Evolutionary conservation across 1,284 basidiomycete species (phyloP), one percentile per base, ranked within the genome.

Genomic region (Fomes fomentarius): DNA sequence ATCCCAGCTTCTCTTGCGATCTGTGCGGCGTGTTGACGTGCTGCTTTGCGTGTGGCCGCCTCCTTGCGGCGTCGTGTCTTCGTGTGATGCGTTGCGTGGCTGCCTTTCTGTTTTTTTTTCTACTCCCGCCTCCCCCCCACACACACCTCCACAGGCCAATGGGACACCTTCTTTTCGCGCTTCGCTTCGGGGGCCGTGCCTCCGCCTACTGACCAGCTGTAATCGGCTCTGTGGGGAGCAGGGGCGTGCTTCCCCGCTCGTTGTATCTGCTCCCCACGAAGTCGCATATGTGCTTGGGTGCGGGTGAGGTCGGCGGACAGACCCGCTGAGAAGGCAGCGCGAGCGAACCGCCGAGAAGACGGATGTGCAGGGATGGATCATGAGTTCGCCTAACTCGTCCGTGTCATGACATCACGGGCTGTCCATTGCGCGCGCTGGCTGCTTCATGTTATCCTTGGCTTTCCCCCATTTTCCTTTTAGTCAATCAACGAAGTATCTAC

Each of bases 121-220:
- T 47, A n/a, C 11, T 37, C 15, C 4, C 33, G 28, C 53, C 46
- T 39, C 9, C 31, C n/a, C 9, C 31, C 31, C 38, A 22, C 47
- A 41, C 15, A 37, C 48, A 40, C n/a, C 25, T 8, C 34, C 55
- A 39, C 64, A 91, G 88, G 82, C 37, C 87, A 89, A 75, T 91
- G 89, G 89, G 89, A 90, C 45, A 81, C 75, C 38, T 91, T 89
- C 72, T 91, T 91, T 68, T 65, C 76, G 39, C 72, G 78, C 53
- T 70, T 81, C 58, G 52, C 54, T 42, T 61, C 65, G 7, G 48
- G 59, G 46, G 4, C n/a, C n/a, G n/a, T n/a, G n/a, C n/a, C n/a
- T n/a, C n/a, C n/a, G n/a, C n/a, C n/a, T n/a, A n/a, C n/a, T n/a
- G n/a, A n/a, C n/a, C n/a, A n/a, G n/a, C n/a, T n/a, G n/a, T n/a